Evolutionary conservation across 768 basidiomycete species (phyloP).

Genomic region (Boletus vinaceobasis): DNA sequence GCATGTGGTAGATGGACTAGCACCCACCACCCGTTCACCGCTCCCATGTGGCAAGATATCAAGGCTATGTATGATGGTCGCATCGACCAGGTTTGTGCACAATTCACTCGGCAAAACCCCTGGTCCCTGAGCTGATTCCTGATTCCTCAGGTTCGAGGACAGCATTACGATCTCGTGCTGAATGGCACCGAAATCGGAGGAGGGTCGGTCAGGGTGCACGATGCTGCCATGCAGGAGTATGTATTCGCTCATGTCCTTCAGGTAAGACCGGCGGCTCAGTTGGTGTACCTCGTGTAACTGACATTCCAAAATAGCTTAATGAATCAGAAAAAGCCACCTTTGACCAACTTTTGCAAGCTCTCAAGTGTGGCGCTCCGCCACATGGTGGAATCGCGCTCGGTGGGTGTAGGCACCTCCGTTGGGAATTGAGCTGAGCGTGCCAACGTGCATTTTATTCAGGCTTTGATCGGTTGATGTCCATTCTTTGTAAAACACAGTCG

Average conservation of each 20-base stretch:
- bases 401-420: conserved; percentile 32
- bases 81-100: conserved; percentile 48
- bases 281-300: conserved; percentile 9
- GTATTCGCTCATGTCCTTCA: conserved; percentile 74
- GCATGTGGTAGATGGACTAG: conserved; percentile 89
- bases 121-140: not conserved
- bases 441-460: conserved; percentile 44
- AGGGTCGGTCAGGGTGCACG: conserved; percentile 90
- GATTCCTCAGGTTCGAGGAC: conserved; percentile 73
- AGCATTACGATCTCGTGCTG: conserved; percentile 94
- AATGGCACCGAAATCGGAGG: conserved; percentile 94
- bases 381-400: conserved; percentile 95
- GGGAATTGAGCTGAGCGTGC: conserved; percentile 2
- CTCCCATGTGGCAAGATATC: conserved; percentile 90
- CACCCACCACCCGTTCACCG: conserved; percentile 95
- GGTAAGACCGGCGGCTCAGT: conserved; percentile 42
- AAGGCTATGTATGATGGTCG: conserved; percentile 69
- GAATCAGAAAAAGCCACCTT: conserved; percentile 74
- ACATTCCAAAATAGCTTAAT: conserved; percentile 51
- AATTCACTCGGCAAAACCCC: not conserved
- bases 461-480: conserved; percentile 90
- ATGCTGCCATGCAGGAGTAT: conserved; percentile 80
- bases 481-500: conserved; percentile 80
- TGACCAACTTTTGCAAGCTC: conserved; percentile 79
- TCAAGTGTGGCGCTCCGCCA: conserved; percentile 88